phyloP scores from a whole-genome alignment of 169 alveolate genomes.

The Eimeria praecox region DNA sequence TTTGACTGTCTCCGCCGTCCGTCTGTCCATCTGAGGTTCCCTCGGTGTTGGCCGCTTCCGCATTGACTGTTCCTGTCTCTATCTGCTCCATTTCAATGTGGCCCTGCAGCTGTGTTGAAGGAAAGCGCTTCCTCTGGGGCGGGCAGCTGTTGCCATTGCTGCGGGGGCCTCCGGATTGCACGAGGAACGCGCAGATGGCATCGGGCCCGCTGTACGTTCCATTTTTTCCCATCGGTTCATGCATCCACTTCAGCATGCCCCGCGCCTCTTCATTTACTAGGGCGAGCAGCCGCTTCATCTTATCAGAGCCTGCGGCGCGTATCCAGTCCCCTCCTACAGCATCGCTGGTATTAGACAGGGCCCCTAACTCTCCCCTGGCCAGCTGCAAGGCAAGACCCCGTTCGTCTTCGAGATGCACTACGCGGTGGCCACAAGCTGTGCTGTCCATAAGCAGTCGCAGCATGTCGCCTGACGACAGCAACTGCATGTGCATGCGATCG shows the following conservation, averaged over 20 bases:
- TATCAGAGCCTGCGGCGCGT: background rate
- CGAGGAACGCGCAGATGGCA: slow-evolving; percentile 74
- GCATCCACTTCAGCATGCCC: slow-evolving; percentile 69
- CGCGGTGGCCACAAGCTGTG: slow-evolving; percentile 74
- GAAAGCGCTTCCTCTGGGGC: slow-evolving; percentile 28
- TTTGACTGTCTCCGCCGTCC: background rate
- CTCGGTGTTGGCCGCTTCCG: background rate
- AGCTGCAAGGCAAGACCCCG: slow-evolving; percentile 69
- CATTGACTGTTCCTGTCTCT: background rate
- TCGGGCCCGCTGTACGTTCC: slow-evolving; percentile 60
- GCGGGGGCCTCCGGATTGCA: slow-evolving; percentile 60
- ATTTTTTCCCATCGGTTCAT: background rate
- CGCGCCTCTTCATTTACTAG: slow-evolving; percentile 67
- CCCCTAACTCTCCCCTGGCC: background rate
- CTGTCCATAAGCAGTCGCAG: slow-evolving; percentile 77
- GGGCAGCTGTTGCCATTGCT: slow-evolving; percentile 17
- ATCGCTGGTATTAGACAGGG: background rate
- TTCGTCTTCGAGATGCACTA: slow-evolving; percentile 79
- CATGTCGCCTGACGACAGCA: slow-evolving; percentile 78
- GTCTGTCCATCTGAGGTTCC: background rate
- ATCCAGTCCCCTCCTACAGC: background rate
- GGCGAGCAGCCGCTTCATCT: slow-evolving; percentile 35
- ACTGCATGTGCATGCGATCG: slow-evolving; percentile 71
- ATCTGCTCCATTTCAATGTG: slow-evolving; percentile 42
- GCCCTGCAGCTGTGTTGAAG: slow-evolving; percentile 70